These are phyloP conservation scores for Kodamaea kaohsiungensis DNA, from an alignment of 805 yeast genomes.

Conservation along the genomic window DNA sequence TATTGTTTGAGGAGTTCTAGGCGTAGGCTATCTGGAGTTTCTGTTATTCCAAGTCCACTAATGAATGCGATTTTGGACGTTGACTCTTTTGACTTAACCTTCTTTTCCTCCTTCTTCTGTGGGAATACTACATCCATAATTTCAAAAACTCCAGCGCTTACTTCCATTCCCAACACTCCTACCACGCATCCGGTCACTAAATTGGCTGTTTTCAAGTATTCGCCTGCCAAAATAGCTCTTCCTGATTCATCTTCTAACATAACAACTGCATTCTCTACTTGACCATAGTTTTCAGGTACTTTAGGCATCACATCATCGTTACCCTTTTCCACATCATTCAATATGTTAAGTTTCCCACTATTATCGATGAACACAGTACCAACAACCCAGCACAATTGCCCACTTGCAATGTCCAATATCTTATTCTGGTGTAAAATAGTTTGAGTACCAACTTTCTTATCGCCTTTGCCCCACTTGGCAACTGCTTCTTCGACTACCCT, in stretches of 20 bases:
- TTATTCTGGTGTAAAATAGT: constrained; percentile 35
- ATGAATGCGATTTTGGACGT: constrained; percentile 59
- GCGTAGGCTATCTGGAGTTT: constrained; percentile 44
- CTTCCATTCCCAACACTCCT: constrained; percentile 84
- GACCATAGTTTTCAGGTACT: constrained; percentile 35
- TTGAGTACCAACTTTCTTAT: constrained; percentile 33
- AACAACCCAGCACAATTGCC: constrained; percentile 72
- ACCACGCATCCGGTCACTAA: constrained; percentile 89
- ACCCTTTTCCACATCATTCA: constrained; percentile 73
- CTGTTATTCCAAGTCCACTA: constrained; percentile 70
- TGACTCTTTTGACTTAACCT: constrained; percentile 23
- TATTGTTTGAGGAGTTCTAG: constrained; percentile 66
- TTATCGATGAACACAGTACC: constrained; percentile 87
- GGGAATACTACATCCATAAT: constrained; percentile 82
- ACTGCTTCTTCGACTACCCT: constrained; percentile 36
- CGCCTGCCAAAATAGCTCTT: constrained; percentile 69
- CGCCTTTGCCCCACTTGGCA: constrained; percentile 56
- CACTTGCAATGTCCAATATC: constrained; percentile 59
- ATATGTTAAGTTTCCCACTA: constrained; percentile 80
- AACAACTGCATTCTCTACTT: constrained; percentile 45
- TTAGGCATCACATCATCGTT: constrained; percentile 51
- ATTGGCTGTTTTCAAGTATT: constrained; percentile 50
- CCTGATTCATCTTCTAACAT: constrained; percentile 94
- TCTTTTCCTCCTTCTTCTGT: neutral
- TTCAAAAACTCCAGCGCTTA: constrained; percentile 79